phyloP scores from a whole-genome alignment of 805 yeast genomes.

The Candida germanica region DNA sequence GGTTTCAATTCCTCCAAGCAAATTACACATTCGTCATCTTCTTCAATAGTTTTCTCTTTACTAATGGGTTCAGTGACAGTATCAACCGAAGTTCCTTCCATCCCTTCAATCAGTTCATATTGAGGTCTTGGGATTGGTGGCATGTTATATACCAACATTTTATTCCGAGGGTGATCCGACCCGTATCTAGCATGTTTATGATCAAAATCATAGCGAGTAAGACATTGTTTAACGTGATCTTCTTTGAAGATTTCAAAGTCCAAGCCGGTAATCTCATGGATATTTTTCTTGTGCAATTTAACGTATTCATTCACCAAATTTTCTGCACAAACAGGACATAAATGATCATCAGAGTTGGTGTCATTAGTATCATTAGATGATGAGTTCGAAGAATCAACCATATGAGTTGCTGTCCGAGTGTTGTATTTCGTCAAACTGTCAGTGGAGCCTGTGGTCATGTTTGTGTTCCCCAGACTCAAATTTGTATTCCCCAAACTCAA shows the following conservation, averaged over 20 bases:
- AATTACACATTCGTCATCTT: slow-evolving; percentile 81
- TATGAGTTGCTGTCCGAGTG: slow-evolving; percentile 16
- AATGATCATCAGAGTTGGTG: slow-evolving; percentile 27
- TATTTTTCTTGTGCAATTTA: slow-evolving; percentile 12
- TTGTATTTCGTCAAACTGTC: slow-evolving; percentile 19
- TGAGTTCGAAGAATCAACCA: slow-evolving; percentile 17
- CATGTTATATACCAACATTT: slow-evolving; percentile 80
- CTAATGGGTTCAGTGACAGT: slow-evolving; percentile 12
- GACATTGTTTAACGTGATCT: slow-evolving; percentile 68
- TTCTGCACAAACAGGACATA: slow-evolving; percentile 42
- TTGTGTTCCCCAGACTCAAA: no score
- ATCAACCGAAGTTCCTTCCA: slow-evolving; percentile 17
- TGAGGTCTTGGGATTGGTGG: slow-evolving; percentile 45
- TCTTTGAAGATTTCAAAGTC: slow-evolving; percentile 47
- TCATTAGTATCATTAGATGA: slow-evolving; percentile 18
- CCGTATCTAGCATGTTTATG: slow-evolving; percentile 48
- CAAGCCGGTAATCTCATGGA: slow-evolving; percentile 13
- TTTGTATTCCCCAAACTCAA: no score
- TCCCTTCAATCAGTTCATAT: slow-evolving; percentile 26
- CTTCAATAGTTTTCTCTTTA: slow-evolving; percentile 18
- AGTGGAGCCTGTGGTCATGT: no score
- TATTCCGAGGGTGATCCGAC: slow-evolving; percentile 45
- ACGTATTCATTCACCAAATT: slow-evolving; percentile 25
- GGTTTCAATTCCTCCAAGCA: slow-evolving; percentile 86
- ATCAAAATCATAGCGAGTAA: slow-evolving; percentile 66